phyloP scores from a whole-genome alignment of 305 asterid species.

The Andrographis paniculata region DNA sequence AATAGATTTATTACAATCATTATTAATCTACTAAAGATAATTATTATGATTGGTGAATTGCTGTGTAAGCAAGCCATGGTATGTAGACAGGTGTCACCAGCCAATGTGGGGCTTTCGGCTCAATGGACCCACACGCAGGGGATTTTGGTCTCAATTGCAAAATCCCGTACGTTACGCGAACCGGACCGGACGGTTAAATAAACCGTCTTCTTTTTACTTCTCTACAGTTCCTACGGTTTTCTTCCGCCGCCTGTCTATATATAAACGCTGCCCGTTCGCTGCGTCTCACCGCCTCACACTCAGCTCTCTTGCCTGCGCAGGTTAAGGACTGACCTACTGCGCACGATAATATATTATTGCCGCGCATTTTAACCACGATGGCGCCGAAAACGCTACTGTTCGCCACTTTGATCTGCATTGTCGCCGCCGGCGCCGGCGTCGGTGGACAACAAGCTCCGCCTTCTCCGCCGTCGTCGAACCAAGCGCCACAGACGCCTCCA shows the following conservation, averaged over 20 bases:
- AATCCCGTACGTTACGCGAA: too few species aligned
- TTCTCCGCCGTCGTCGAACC: conserved; percentile 24
- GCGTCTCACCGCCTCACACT: conserved; percentile 4
- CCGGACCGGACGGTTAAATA: too few species aligned
- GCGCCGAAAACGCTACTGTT: conserved; percentile 20
- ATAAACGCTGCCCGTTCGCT: conserved; percentile 11
- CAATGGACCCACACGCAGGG: too few species aligned
- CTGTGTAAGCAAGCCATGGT: too few species aligned
- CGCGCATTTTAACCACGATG: conserved; percentile 24
- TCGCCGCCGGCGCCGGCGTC: conserved; percentile 29
- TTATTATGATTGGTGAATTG: too few species aligned
- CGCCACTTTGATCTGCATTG: conserved; percentile 41
- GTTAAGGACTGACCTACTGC: conserved; percentile 17
- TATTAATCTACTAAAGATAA: too few species aligned
- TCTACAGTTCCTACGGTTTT: conserved; percentile 1
- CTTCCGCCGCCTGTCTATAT: conserved; percentile 9
- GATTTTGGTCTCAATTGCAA: too few species aligned
- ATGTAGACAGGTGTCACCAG: too few species aligned
- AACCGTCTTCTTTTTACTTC: neutral
- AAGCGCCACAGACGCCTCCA: conserved; percentile 27
- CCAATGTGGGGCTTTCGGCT: too few species aligned
- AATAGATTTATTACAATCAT: too few species aligned
- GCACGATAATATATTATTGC: conserved; percentile 14
- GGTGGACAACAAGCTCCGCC: conserved; percentile 41
- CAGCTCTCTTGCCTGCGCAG: conserved; percentile 14